Evolutionary conservation across 352 stramenopile species (phyloP).

Genomic region (Phytophthora rubi): DNA sequence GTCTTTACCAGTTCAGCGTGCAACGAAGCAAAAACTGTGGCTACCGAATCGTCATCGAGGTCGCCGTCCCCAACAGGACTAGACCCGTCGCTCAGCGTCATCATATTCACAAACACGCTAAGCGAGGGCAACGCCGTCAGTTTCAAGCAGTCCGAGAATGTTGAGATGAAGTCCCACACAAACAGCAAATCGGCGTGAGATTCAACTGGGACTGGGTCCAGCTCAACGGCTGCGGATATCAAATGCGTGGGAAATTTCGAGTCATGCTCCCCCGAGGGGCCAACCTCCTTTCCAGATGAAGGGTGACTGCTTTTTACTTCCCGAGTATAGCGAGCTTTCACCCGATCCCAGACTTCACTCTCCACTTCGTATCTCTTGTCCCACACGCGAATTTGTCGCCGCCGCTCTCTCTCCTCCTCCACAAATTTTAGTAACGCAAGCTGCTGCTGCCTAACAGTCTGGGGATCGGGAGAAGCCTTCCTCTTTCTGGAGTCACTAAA

Average conservation of each 20-base stretch:
- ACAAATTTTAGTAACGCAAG: conserved; percentile 74
- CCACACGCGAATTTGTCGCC: conserved; percentile 61
- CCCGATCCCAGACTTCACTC: conserved; percentile 55
- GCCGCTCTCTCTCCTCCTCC: conserved; percentile 65
- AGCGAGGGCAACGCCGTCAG: conserved; percentile 61
- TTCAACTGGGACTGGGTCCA: conserved; percentile 50
- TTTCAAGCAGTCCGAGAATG: conserved; percentile 71
- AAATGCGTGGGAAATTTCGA: conserved; percentile 44
- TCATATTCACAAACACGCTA: conserved; percentile 53
- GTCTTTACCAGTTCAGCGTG: conserved; percentile 59
- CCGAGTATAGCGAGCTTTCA: conserved; percentile 50
- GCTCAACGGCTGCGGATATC: conserved; percentile 40
- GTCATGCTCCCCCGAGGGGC: conserved; percentile 3
- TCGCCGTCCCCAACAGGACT: conserved; percentile 55
- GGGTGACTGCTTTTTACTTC: conserved; percentile 14
- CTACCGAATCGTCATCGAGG: conserved; percentile 61
- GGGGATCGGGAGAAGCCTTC: conserved; percentile 25
- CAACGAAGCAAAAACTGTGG: conserved; percentile 51
- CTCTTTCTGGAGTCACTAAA: conserved; percentile 30
- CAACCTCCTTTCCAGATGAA: background rate
- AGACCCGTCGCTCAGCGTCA: conserved; percentile 53
- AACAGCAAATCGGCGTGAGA: conserved; percentile 69
- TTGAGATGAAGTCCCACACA: conserved; percentile 80
- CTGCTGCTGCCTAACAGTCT: conserved; percentile 52
- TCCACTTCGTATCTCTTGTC: conserved; percentile 62